Evolutionary conservation across 73 alveolate genomes (phyloP).

Genomic region (Symbiodinium pilosum): DNA sequence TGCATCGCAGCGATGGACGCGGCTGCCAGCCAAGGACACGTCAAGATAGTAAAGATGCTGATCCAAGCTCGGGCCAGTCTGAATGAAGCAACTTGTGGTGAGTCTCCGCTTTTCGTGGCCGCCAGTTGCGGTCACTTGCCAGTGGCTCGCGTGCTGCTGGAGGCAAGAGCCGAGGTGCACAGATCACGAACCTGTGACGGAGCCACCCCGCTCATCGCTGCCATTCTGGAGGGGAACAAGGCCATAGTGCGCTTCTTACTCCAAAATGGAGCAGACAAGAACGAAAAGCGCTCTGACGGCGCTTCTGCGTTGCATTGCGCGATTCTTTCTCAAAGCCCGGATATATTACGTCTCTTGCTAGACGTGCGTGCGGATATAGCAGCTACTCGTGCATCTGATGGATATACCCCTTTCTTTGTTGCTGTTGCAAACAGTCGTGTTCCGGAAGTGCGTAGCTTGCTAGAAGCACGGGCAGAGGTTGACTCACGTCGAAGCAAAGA

Average conservation of each 20-base stretch:
- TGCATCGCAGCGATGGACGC: not conserved
- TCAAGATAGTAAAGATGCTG: not conserved
- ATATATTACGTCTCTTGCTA: not conserved
- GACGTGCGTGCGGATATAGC: not conserved
- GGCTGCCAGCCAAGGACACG: conserved; percentile 2
- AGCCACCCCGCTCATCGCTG: not conserved
- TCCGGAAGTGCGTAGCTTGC: not conserved
- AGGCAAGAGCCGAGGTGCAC: not conserved
- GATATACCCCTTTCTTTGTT: not conserved
- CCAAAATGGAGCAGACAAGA: not conserved
- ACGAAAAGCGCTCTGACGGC: not conserved
- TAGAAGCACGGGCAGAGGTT: not conserved
- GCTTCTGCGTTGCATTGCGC: not conserved
- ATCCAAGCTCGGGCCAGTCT: not conserved
- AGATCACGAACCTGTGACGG: not conserved
- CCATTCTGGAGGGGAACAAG: not conserved
- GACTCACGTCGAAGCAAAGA: not conserved
- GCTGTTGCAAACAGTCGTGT: not conserved
- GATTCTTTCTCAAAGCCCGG: not conserved
- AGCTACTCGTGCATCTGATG: not conserved
- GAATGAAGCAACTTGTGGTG: not conserved
- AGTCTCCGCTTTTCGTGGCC: not conserved
- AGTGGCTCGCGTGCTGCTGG: not conserved
- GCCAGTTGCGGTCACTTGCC: not conserved
- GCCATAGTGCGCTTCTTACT: not conserved